phyloP scores from a whole-genome alignment of 2,329 filamentous ascomycete species.

The Raffaelea deltoideospora region DNA sequence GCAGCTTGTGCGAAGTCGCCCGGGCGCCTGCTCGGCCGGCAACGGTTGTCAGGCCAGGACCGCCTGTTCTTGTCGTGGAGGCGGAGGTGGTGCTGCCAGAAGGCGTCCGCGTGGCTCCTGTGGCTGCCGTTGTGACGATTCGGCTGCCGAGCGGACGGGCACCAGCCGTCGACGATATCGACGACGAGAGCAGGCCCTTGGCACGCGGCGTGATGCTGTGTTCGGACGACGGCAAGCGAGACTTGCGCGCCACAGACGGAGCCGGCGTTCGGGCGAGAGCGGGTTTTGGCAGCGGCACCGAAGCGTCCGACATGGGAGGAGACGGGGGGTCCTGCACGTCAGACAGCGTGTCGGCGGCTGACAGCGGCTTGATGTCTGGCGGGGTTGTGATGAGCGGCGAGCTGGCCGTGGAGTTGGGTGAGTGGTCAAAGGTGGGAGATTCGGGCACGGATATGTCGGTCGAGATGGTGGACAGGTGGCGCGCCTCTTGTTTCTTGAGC shows the following conservation, averaged over 20 bases:
- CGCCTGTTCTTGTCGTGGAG: conserved; percentile 26
- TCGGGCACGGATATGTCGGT: conserved; percentile 49
- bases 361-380: conserved; percentile 52
- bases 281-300: conserved; percentile 32
- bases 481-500: conserved; percentile 54
- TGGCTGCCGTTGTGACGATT: too few relatives aligned
- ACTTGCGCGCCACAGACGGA: conserved; percentile 26
- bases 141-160: conserved; percentile 19
- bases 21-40: conserved; percentile 32
- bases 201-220: conserved; percentile 35
- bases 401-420: conserved; percentile 73
- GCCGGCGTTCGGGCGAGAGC: conserved; percentile 21
- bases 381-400: conserved; percentile 85
- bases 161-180: conserved; percentile 19
- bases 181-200: conserved; percentile 24
- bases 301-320: conserved; percentile 81
- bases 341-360: conserved; percentile 41
- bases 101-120: too few relatives aligned
- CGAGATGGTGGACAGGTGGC: conserved; percentile 43
- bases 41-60: conserved; percentile 27
- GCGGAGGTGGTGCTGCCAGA: conserved; percentile 36
- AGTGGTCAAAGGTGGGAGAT: conserved; percentile 60
- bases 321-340: conserved; percentile 75
- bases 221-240: conserved; percentile 39
- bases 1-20: conserved; percentile 32